Base-by-base conservation (phyloP, 768 basidiomycete genomes). In the Lanmaoa pseudosensibilis region DNA sequence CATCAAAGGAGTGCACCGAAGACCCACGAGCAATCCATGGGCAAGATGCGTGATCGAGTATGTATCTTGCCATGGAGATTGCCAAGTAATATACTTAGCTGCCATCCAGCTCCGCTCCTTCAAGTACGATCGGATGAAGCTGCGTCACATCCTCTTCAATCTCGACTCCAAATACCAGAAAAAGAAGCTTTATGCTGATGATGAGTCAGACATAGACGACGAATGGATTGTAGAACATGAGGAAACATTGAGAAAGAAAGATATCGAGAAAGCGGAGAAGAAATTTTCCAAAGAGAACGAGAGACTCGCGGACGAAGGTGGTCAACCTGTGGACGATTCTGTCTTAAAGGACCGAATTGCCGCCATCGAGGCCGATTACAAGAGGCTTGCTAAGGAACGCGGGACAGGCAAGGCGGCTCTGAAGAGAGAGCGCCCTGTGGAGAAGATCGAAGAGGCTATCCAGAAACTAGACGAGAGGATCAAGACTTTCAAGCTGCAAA, bases 61-160 rank as follows among this genome's bases (percentile, higher is more conserved):
- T 18, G 81, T 74, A 49, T 44, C 39, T 36, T 18, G 33, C 27
- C 12, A 23, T 23, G 12, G 21, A 51, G 53, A 54, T 36, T 30
- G 48, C 7, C 11, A n/a, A 44, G 18, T 7, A 15, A 45, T 36
- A 39, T 50, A 33, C 54, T 61, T 52, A 60, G 9, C 46, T 56
- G 25, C 52, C 56, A 11, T 50, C n/a, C 66, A 98, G 95, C 81
- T 92, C 59, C 88, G 89, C 41, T 81, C 83, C 15, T 74, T 99
- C 66, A 98, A 98, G 73, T 98, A 99, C 68, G 94, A 98, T 57
- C 87, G 94, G 34, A 95, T 95, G 93, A 98, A 98, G 71, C 81
- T 97, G 23, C 92, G 97, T 8, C 90, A 94, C 62, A 87, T 84
- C 49, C 79, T 98, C 19, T 92, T 96, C 75, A 78, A 77, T 37